Evolutionary conservation across 179 eudicot genomes (phyloP).

Genomic region (Pouteria campechiana): DNA sequence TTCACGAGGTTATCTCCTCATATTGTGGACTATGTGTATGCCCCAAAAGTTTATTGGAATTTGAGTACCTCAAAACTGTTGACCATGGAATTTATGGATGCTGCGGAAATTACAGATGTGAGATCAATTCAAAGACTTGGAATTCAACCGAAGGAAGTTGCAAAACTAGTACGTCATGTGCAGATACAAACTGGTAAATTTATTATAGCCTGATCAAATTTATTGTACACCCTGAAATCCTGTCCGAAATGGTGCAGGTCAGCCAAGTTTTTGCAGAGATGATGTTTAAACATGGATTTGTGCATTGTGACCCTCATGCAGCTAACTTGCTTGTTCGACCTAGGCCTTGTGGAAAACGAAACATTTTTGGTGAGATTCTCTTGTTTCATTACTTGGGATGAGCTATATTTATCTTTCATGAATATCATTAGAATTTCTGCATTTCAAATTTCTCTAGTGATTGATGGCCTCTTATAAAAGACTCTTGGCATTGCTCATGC

Average conservation of each 20-base stretch:
- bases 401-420: neutral
- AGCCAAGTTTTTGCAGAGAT: slow-evolving; percentile 94
- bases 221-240: too few species aligned
- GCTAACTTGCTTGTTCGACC: slow-evolving; percentile 92
- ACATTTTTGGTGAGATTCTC: slow-evolving; percentile 55
- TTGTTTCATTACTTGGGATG: neutral
- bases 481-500: too few species aligned
- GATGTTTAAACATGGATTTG: slow-evolving; percentile 98
- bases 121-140: slow-evolving; percentile 58
- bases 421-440: neutral
- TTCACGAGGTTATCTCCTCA: slow-evolving; percentile 83
- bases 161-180: slow-evolving; percentile 73
- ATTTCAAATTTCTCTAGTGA: too few species aligned
- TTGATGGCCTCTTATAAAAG: too few species aligned
- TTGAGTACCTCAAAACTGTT: slow-evolving; percentile 81
- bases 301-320: slow-evolving; percentile 99
- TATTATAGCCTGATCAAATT: too few species aligned
- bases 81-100: slow-evolving; percentile 95
- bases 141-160: slow-evolving; percentile 65
- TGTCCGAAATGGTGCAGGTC: too few species aligned
- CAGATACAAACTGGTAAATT: too few species aligned
- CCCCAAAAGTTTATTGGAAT: slow-evolving; percentile 75
- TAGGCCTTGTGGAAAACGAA: slow-evolving; percentile 50
- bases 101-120: slow-evolving; percentile 64
- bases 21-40: slow-evolving; percentile 79